Evolutionary conservation across 2,329 filamentous ascomycete genomes (phyloP).

Genomic region (Colletotrichum kahawae): DNA sequence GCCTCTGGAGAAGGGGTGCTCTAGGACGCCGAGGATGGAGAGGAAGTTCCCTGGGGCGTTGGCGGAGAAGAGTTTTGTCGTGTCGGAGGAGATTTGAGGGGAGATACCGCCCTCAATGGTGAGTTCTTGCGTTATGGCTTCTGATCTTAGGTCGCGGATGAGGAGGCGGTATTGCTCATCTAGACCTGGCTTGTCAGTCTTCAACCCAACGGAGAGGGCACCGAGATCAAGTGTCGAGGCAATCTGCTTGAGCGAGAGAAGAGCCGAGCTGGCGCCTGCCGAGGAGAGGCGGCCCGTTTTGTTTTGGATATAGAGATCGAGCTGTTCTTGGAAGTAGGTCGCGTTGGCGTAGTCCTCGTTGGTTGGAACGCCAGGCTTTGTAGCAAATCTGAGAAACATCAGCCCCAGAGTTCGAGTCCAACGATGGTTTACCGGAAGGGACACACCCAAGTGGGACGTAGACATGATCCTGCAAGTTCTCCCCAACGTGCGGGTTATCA

Average conservation of each 20-base stretch:
- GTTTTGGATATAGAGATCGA: conserved; percentile 11
- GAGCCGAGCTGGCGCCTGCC: conserved; percentile 8
- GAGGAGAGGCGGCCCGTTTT: conserved; percentile 12
- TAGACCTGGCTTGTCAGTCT: not conserved
- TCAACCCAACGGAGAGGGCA: not conserved
- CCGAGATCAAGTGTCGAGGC: not conserved
- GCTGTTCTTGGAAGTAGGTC: conserved; percentile 15
- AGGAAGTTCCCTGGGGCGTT: not conserved
- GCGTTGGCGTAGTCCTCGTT: conserved; percentile 13
- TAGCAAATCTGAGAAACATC: not conserved
- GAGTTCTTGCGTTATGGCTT: conserved; percentile 4
- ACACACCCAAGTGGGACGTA: conserved; percentile 8
- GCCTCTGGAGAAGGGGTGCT: conserved; percentile 18
- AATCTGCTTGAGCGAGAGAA: conserved; percentile 11
- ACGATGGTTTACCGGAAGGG: fast-evolving
- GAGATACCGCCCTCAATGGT: conserved; percentile 18
- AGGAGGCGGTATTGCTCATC: conserved; percentile 10
- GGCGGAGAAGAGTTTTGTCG: conserved; percentile 11
- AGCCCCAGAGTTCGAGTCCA: not conserved
- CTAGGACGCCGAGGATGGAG: conserved; percentile 10
- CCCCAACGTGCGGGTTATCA: conserved; percentile 41
- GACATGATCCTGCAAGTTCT: conserved; percentile 41
- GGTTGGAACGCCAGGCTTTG: conserved; percentile 3
- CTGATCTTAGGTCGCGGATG: not conserved
- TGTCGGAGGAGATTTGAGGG: conserved; percentile 12